Evolutionary conservation across 75 land plant genomes (phyloP).

Genomic region (Selaginella tamariscina): DNA sequence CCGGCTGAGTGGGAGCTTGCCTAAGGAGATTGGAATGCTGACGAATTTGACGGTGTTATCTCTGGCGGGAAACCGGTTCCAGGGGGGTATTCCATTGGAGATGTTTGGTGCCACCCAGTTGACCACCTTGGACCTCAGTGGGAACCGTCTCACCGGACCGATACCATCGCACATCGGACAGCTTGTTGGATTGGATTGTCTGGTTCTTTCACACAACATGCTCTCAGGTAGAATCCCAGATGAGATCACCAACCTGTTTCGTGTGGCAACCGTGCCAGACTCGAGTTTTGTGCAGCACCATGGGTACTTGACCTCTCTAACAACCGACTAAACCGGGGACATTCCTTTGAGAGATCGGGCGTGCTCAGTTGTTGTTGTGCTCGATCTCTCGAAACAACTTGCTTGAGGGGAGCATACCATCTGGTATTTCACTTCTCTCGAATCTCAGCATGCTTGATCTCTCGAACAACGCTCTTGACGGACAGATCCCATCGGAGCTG

Average conservation of each 20-base stretch:
- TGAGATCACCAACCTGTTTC: not conserved
- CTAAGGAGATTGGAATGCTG: conserved; percentile 40
- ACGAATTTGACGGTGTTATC: conserved; percentile 32
- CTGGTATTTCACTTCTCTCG: conserved; percentile 21
- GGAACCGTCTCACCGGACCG: conserved; percentile 42
- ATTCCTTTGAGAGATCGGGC: conserved; percentile 24
- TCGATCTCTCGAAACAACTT: conserved; percentile 18
- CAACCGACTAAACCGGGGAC: conserved; percentile 26
- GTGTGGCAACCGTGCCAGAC: not conserved
- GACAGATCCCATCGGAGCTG: conserved; percentile 17
- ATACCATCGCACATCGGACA: conserved; percentile 29
- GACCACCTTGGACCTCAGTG: conserved; percentile 7
- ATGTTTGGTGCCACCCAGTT: not conserved
- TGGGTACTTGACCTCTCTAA: conserved; percentile 19
- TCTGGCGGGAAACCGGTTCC: conserved; percentile 34
- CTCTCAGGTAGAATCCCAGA: not conserved
- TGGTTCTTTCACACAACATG: conserved; percentile 5
- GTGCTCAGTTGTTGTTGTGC: not conserved
- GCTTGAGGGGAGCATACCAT: conserved; percentile 31
- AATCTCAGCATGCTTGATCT: conserved; percentile 30
- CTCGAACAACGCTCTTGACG: conserved; percentile 26
- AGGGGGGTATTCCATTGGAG: conserved; percentile 55
- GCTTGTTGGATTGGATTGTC: not conserved
- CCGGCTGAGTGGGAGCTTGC: conserved; percentile 33
- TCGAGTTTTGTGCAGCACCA: conserved; percentile 10